phyloP scores from a whole-genome alignment of 257 asterid species.

The Nicotiana tabacum region DNA sequence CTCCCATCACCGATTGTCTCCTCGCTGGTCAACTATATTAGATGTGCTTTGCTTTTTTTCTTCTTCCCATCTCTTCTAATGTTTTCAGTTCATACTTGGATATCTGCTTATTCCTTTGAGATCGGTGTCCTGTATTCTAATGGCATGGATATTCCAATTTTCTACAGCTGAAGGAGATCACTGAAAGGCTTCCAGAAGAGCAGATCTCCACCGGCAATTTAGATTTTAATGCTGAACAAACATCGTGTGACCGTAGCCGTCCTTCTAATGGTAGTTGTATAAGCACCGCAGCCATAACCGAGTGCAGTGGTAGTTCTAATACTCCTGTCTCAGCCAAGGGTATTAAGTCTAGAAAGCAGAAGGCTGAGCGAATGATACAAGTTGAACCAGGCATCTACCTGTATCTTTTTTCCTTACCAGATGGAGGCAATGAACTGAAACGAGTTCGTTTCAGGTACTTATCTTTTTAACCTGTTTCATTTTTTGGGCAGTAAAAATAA shows the following conservation, averaged over 20 bases:
- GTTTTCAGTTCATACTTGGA: not conserved
- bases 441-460: conserved; percentile 94
- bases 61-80: not conserved
- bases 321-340: conserved; percentile 29
- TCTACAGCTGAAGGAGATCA: conserved; percentile 65
- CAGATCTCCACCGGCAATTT: conserved; percentile 25
- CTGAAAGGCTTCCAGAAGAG: conserved; percentile 39
- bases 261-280: conserved; percentile 39
- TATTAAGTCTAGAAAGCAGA: conserved; percentile 39
- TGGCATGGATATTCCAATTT: conserved; percentile 7
- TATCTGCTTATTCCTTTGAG: not conserved
- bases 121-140: not conserved
- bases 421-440: conserved; percentile 63
- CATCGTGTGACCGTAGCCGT: conserved; percentile 14
- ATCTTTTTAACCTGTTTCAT: not conserved
- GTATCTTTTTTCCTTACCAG: conserved; percentile 48
- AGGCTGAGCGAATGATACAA: conserved; percentile 51
- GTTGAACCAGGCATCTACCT: conserved; percentile 84
- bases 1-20: not conserved
- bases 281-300: conserved; percentile 29
- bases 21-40: not conserved
- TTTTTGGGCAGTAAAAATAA: not conserved
- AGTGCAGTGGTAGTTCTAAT: conserved; percentile 35
- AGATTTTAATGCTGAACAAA: conserved; percentile 25
- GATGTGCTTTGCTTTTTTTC: not conserved